Percentiles rank a stretch among this genome's conserved stretches.
These are phyloP conservation scores for Myriosclerotinia scirpicola DNA, from an alignment of 2,329 filamentous ascomycete species.

Conservation along the genomic window DNA sequence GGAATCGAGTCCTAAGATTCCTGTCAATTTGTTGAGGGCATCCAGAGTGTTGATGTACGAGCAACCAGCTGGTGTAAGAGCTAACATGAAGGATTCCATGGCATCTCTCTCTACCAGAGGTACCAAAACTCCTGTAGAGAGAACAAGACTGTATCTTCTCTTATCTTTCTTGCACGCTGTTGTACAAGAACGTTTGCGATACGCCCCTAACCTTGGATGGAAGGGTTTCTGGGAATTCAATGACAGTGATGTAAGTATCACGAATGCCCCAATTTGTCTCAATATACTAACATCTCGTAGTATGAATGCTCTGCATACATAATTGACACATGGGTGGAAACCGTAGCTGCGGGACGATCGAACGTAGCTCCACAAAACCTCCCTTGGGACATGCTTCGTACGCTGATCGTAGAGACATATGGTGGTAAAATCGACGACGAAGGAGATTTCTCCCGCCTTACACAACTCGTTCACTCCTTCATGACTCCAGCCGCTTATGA, in stretches of 20 bases:
- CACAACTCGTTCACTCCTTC: conserved; percentile 70
- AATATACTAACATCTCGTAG: conserved; percentile 59
- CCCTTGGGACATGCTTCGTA: conserved; percentile 94
- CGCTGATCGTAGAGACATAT: conserved; percentile 89
- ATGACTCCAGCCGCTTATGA: conserved; percentile 90
- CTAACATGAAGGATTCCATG: conserved; percentile 98
- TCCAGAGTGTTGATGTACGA: conserved; percentile 97
- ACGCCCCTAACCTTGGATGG: conserved; percentile 92
- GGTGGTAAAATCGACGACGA: conserved; percentile 97
- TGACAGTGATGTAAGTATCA: conserved; percentile 86
- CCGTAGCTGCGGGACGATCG: conserved; percentile 76
- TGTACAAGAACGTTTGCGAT: conserved; percentile 89
- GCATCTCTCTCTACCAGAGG: conserved; percentile 75
- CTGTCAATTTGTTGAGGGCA: conserved; percentile 89
- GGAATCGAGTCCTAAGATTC: conserved; percentile 96
- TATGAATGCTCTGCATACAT: conserved; percentile 98
- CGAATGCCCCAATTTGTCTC: conserved; percentile 42
- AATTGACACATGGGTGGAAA: conserved; percentile 91
- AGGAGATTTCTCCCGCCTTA: conserved; percentile 74
- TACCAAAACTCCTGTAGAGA: conserved; percentile 82
- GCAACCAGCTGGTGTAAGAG: conserved; percentile 91
- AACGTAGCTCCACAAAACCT: conserved; percentile 94
- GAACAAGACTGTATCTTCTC: conserved; percentile 83
- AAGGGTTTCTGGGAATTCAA: conserved; percentile 99
- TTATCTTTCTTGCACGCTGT: conserved; percentile 95